Evolutionary conservation across 1,139 yeast genomes (phyloP), one percentile per base, ranked within the genome.

Genomic region (Lodderomyces jiufengensis): DNA sequence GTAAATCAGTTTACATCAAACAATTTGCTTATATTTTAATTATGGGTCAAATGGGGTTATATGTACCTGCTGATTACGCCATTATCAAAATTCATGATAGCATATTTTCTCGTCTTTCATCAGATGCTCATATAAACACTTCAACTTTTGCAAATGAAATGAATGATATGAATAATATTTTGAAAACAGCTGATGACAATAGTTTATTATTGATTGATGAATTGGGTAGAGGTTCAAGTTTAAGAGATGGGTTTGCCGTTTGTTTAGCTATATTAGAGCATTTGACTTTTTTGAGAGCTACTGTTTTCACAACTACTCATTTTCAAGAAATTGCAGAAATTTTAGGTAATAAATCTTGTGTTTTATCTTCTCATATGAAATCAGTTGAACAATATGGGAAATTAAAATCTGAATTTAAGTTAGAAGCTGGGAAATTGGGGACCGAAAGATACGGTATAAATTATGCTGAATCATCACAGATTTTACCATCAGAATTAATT

Each of bases 41-140:
- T 1, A 55, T 74, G 59, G 72, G 77, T 0, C 80, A 75, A 45
- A 62, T 71, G 31, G 80, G 80, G 1, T 64, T 73, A 22, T 71
- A 54, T 43, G 61, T 75, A 0, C 80, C 80, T 0, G 77, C 78
- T 1, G 67, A 61, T n/a, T 55, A 51, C 33, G 67, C 71, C 2
- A 55, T 56, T 9, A 39, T 70, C 7, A 65, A 66, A 8, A 49
- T 72, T 2, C 66, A 67, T 43, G 65, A 61, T 37, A 59, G 64
- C 7, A 49, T 75, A 1, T 57, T 63, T 36, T 67, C 76, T 0
- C 57, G 78, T 37, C 66, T 72, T 45, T 73, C 77, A 0, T 66
- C 71, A 5, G 66, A 66, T 42, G 42, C 59, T 11, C 62, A 61
- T 21, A 64, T 69, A 2, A 66, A 68, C 37, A 52, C 59, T 9